Percentiles rank a stretch among this genome's conserved stretches.
Evolutionary conservation across 352 stramenopile species (phyloP).

Genomic region (Pythium scleroteichum): DNA sequence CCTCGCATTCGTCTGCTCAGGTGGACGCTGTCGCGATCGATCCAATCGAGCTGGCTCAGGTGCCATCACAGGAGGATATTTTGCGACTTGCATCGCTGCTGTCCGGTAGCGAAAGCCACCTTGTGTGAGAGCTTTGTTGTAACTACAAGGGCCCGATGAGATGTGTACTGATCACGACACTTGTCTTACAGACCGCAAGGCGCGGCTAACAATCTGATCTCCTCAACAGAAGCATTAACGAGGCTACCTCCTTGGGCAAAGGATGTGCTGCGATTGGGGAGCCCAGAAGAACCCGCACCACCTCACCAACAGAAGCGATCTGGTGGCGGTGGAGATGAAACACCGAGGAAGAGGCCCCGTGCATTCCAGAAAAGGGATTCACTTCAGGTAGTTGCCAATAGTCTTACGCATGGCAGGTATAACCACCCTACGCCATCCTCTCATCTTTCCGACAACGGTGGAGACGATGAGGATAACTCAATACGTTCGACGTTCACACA

Average conservation of each 20-base stretch:
- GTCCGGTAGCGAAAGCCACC: background rate
- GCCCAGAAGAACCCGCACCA: background rate
- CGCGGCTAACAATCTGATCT: background rate
- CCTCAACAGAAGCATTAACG: background rate
- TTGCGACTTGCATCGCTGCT: constrained; percentile 48
- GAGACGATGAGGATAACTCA: constrained; percentile 32
- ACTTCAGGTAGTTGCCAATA: constrained; percentile 11
- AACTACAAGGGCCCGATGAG: too few species aligned
- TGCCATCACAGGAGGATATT: constrained; percentile 24
- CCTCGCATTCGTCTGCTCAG: constrained; percentile 20
- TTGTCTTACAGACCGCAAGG: constrained; percentile 9
- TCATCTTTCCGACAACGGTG: constrained; percentile 19
- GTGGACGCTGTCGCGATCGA: constrained; percentile 9
- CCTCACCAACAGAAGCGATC: constrained; percentile 16
- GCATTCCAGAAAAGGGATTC: constrained; percentile 15
- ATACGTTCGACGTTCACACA: constrained; percentile 46
- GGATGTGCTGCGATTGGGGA: constrained; percentile 49
- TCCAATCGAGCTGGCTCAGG: constrained; percentile 7
- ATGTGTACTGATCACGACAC: constrained; percentile 6
- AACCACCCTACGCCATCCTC: constrained; percentile 17
- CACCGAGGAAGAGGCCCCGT: constrained; percentile 24
- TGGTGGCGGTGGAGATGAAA: background rate
- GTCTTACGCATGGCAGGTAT: constrained; percentile 5
- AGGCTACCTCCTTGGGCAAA: constrained; percentile 56
- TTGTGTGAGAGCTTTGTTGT: background rate